Base-by-base conservation (phyloP, 129 eudicot species). In the Tagetes erecta region DNA sequence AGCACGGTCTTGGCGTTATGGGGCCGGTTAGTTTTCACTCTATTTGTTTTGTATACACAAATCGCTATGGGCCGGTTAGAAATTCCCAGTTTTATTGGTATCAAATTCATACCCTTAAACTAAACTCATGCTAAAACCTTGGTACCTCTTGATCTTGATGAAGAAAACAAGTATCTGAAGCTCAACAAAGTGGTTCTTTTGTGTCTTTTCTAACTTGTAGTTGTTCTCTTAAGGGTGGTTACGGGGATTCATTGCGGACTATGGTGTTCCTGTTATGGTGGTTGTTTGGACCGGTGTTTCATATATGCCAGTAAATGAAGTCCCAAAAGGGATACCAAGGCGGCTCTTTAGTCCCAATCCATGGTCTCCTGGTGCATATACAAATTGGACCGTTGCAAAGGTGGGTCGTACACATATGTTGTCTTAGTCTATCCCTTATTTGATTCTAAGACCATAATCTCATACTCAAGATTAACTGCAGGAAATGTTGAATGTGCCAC, bases 1-100 rank as follows among this genome's bases (percentile, higher is more conserved):
- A 73, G 98, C 98, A 80, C 83, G 98, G 79, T 90, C 97, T 10
- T 93, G 98, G 98, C 95, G 98, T 50, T 93, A 93, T 78, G 98
- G 98, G 40, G 47, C 96, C 56, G 98, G 98, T 93, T 42, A 68
- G 66, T 64, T 71, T 69, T 71, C 50, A 68, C 58, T 44, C 34
- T 73, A 9, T 62, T 62, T 60, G 42, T 60, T 62, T 36, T 62
- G 20, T n/a, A 62, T 39, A 42, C 44, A 36, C 20, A 13, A 62
- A 35, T 62, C 30, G 1, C 27, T 62, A 62, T 11, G 39, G 40
- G 6, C 8, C 27, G 27, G 27, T 20, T 20, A 20, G 27, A 20
- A 39, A 31, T 33, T 33, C 39, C 64, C 40, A 33, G 33, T 31
- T 58, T 33, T 37, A 57, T 57, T 62, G 44, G 67, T 11, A 10